Conservation (phyloP, 352 stramenopile species). For the Globisporangium echinulatum region DNA sequence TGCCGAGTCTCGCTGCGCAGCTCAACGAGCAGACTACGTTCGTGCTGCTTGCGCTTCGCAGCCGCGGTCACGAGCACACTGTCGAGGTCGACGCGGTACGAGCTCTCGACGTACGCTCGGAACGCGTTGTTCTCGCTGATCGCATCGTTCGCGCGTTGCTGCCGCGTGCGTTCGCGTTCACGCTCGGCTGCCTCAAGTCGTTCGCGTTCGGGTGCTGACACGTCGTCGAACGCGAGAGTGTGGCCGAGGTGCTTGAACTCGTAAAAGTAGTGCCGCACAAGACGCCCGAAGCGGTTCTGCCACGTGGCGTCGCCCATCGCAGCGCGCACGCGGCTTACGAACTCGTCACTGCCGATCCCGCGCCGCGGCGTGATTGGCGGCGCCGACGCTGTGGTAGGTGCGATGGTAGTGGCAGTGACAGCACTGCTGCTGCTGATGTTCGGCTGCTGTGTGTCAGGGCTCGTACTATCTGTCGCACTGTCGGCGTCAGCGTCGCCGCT, state of each 20-base stretch:
- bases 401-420: neutral
- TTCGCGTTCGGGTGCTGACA: constrained; percentile 3
- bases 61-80: neutral
- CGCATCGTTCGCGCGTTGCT: constrained; percentile 23
- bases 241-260: constrained; percentile 69
- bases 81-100: constrained; percentile 23
- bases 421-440: neutral
- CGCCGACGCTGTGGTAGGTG: neutral
- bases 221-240: constrained; percentile 27
- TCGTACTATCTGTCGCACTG: no score
- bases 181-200: constrained; percentile 13
- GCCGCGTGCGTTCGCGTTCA: constrained; percentile 17
- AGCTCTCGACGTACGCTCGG: constrained; percentile 20
- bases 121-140: constrained; percentile 33
- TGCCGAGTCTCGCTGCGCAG: constrained; percentile 17
- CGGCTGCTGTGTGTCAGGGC: no score
- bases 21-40: constrained; percentile 10
- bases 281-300: constrained; percentile 43
- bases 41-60: constrained; percentile 11
- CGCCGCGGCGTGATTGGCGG: neutral
- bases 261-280: constrained; percentile 62
- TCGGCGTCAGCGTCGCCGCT: no score
- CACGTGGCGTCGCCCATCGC: constrained; percentile 28
- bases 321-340: constrained; percentile 30
- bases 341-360: constrained; percentile 26